phyloP scores from a whole-genome alignment of 805 yeast species.

The Candida krabiensis region DNA sequence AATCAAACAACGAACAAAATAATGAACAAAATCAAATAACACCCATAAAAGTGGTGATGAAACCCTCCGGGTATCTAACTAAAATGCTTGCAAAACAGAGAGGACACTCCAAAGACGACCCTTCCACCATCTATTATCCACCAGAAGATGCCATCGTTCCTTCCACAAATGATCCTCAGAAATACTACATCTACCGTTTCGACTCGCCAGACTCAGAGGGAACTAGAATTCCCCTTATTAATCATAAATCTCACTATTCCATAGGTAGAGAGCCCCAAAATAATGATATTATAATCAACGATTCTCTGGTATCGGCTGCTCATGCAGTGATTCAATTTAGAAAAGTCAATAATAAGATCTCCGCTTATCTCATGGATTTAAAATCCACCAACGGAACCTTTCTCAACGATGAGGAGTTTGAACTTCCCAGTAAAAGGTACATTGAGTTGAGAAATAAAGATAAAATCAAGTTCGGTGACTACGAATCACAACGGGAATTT shows the following conservation, averaged over 20 bases:
- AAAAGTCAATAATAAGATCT: constrained; percentile 2
- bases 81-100: constrained; percentile 3
- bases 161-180: constrained; percentile 6
- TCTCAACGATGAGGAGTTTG: constrained; percentile 24
- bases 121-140: constrained; percentile 14
- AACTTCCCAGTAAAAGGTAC: constrained; percentile 26
- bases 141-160: constrained; percentile 23
- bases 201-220: constrained; percentile 13
- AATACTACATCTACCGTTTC: constrained; percentile 19
- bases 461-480: constrained; percentile 27
- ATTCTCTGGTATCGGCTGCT: constrained; percentile 22
- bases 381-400: constrained; percentile 32
- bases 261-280: constrained; percentile 25
- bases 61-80: constrained; percentile 20
- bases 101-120: background rate
- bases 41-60: constrained; percentile 20
- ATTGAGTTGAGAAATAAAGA: constrained; percentile 29
- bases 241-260: constrained; percentile 25
- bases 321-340: constrained; percentile 34
- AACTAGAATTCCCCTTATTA: constrained; percentile 18
- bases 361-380: constrained; percentile 28
- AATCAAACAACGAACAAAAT: no score
- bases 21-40: constrained; percentile 3
- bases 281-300: constrained; percentile 22
- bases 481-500: constrained; percentile 23